Evolutionary conservation across 2,329 filamentous ascomycete species (phyloP).

Genomic region (Aspergillus melleus): DNA sequence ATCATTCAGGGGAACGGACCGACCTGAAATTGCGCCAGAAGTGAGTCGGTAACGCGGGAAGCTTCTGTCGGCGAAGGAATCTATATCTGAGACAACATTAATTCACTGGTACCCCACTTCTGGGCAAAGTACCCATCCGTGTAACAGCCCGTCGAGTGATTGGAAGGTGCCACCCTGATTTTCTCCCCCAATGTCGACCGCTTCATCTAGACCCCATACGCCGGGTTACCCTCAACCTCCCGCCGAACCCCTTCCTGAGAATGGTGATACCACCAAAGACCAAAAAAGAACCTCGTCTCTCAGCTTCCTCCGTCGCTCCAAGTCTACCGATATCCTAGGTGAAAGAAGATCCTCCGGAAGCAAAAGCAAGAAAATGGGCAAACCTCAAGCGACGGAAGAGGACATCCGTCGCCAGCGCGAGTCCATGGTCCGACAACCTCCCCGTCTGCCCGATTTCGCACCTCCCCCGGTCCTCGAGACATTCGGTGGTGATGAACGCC

Average conservation of each 20-base stretch:
- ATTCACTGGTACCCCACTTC: slow-evolving; percentile 22
- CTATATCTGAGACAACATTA: slow-evolving; percentile 24
- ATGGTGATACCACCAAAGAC: slow-evolving; percentile 26
- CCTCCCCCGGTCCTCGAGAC: slow-evolving; percentile 53
- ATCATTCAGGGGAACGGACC: neutral
- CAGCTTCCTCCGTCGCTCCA: slow-evolving; percentile 65
- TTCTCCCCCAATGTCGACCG: slow-evolving; percentile 32
- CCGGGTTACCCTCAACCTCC: slow-evolving; percentile 34
- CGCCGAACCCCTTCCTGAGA: slow-evolving; percentile 36
- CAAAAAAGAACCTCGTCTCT: slow-evolving; percentile 50
- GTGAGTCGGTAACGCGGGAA: neutral
- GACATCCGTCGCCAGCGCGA: slow-evolving; percentile 57
- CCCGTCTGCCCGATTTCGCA: slow-evolving; percentile 52
- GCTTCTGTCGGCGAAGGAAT: slow-evolving; percentile 9
- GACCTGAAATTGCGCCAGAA: neutral
- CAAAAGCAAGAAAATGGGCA: slow-evolving; percentile 39
- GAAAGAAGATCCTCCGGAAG: slow-evolving; percentile 48
- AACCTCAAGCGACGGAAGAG: slow-evolving; percentile 48
- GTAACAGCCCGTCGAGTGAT: slow-evolving; percentile 18
- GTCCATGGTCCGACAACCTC: slow-evolving; percentile 60
- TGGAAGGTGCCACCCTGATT: slow-evolving; percentile 19
- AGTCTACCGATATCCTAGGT: slow-evolving; percentile 63
- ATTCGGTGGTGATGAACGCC: slow-evolving; percentile 63
- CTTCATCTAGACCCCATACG: slow-evolving; percentile 38
- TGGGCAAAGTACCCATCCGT: slow-evolving; percentile 17